phyloP scores from a whole-genome alignment of 2,329 filamentous ascomycete species.

The Colletotrichum somersetense region DNA sequence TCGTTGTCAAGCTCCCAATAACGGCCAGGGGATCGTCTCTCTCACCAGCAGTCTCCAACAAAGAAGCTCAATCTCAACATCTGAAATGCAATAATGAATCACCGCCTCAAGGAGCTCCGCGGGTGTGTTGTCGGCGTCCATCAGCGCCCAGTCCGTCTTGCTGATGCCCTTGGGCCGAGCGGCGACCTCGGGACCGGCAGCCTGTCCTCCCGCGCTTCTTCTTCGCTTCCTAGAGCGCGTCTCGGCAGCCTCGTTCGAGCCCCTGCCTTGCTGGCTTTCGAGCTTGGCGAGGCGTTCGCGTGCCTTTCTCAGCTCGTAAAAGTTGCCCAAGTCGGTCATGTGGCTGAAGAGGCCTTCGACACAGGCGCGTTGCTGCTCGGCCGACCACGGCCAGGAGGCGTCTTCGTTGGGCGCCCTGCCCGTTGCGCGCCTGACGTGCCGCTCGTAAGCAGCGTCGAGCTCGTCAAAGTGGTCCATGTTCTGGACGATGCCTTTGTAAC shows the following conservation, averaged over 20 bases:
- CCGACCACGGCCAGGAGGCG: background rate
- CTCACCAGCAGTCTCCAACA: constrained; percentile 26
- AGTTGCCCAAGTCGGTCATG: background rate
- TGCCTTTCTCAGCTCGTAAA: constrained; percentile 26
- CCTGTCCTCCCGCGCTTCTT: background rate
- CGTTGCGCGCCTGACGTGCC: background rate
- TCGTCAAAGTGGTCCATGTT: constrained; percentile 4
- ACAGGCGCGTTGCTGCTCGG: background rate
- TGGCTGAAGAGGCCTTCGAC: background rate
- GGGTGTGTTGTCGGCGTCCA: background rate
- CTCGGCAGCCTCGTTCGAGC: background rate
- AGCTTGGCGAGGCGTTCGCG: constrained; percentile 4
- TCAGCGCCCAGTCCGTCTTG: constrained; percentile 21
- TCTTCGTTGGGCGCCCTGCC: background rate
- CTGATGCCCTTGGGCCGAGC: constrained; percentile 13
- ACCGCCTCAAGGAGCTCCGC: background rate
- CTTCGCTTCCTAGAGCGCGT: background rate
- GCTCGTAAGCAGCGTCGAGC: constrained; percentile 5
- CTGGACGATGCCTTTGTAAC: constrained; percentile 1
- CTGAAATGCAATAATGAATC: background rate
- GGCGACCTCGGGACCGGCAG: background rate
- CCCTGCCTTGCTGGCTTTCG: background rate
- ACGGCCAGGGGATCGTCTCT: background rate
- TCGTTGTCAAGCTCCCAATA: rapidly evolving
- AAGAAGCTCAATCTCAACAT: constrained; percentile 23